phyloP scores from a whole-genome alignment of 305 asterid species.

The Caryopteris hybrid region DNA sequence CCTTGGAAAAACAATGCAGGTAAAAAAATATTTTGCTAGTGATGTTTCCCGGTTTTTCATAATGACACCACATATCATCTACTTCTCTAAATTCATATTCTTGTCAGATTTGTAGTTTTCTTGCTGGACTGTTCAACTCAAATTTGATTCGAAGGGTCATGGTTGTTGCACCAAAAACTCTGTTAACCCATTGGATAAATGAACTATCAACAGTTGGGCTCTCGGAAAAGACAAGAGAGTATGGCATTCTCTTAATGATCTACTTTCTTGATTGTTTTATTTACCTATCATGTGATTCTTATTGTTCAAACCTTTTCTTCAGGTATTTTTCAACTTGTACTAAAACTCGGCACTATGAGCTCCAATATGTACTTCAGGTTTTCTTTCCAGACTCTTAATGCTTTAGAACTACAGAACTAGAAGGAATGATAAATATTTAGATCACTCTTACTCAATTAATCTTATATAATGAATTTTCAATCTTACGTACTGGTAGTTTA shows the following conservation, averaged over 20 bases:
- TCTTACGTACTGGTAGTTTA: slow-evolving; percentile 3
- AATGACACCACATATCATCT: background rate
- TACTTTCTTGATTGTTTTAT: slow-evolving; percentile 3
- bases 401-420: slow-evolving; percentile 1
- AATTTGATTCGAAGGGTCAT: slow-evolving; percentile 65
- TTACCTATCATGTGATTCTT: background rate
- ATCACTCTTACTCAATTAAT: background rate
- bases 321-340: slow-evolving; percentile 74
- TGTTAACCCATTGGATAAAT: slow-evolving; percentile 82
- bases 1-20: slow-evolving; percentile 99
- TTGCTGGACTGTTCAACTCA: slow-evolving; percentile 78
- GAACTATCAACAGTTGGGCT: slow-evolving; percentile 87
- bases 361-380: slow-evolving; percentile 87
- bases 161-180: slow-evolving; percentile 91
- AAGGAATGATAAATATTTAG: slow-evolving; percentile 4
- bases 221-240: slow-evolving; percentile 73
- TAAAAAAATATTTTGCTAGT: slow-evolving; percentile 16
- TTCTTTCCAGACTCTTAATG: slow-evolving; percentile 18
- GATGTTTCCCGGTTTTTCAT: background rate
- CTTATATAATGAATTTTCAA: background rate
- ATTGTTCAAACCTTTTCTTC: slow-evolving; percentile 5
- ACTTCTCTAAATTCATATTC: background rate
- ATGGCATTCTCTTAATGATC: slow-evolving; percentile 16
- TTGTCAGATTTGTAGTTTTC: slow-evolving; percentile 73
- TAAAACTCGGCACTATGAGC: slow-evolving; percentile 79